Evolutionary conservation across 169 alveolate genomes (phyloP), one percentile per base, ranked within the genome.

Genomic region (Plasmodium knowlesi): DNA sequence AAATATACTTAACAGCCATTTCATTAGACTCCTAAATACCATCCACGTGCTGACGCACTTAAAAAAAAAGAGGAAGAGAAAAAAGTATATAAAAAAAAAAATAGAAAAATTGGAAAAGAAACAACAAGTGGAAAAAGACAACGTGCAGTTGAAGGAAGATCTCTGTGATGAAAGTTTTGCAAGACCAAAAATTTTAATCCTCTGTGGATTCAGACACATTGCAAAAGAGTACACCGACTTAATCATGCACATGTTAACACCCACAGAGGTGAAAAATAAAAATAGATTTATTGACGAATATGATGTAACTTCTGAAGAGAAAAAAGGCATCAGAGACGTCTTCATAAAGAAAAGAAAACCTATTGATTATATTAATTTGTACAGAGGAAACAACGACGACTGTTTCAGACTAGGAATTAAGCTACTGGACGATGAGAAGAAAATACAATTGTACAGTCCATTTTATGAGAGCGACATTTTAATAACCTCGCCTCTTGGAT

Each of bases 401-500:
- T 97, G 97, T 1, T 97, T 97, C 83, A 96, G 97, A 74, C 94
- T 98, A 43, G 99, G 99, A 25, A 82, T 98, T 37, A 95, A 96
- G 25, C 83, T 97, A 57, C 82, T 88, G 10, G 94, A 88, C 25
- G 92, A 96, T 57, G 92, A 93, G 30, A 96, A 97, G 71, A 95
- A 96, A 82, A 57, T 97, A 50, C 93, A 93, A 30, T 84, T 98
- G 43, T 98, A 95, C 81, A 84, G 98, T 43, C 98, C 99, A 30
- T 97, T 97, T 79, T 94, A 92, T 85, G 95, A 95, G 30, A 95
- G 98, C 79, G 99, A 98, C 81, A 92, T 98, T 37, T 95, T 98
- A 73, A 91, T 98, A 50, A 98, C 98, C 12, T 98, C 99, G 3
- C 99, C 99, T 0, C 93, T 98, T 81, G 99, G 99, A 0, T 82